Evolutionary conservation across 441 rosid species (phyloP), one percentile per base, ranked within the genome.

Genomic region (Macaranga tanarius): DNA sequence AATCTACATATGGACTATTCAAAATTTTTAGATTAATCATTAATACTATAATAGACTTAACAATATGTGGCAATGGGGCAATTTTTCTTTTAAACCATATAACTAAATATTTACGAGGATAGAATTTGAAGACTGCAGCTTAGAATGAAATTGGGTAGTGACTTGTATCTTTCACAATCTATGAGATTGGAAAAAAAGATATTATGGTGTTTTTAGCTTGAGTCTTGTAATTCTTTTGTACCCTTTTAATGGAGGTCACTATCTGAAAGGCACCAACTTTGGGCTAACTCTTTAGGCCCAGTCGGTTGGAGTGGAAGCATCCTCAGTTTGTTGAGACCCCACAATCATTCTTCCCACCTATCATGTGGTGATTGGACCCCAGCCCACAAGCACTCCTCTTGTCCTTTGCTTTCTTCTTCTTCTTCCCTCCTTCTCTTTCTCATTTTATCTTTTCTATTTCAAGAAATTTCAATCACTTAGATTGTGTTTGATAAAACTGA

Each of bases 271-370:
- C 77, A 77, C 79, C 79, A 63, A 73, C 69, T 55, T 62, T 55
- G 80, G 75, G 79, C 82, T 79, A 31, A 26, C 44, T 66, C 48
- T 0, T 44, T 2, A 68, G 76, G 75, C 70, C 79, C 73, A 76
- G 81, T 76, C 76, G 77, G 85, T 79, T 81, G 85, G 81, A 76
- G 58, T 10, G 78, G 31, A 64, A 74, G 63, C 86, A 72, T 52
- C 58, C n/a, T 57, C 77, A 57, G 70, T 51, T 34, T 23, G 17
- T 5, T 19, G 54, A 23, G 80, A 55, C 71, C 87, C 78, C 80
- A 63, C 74, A 17, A 7, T 17, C 22, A 17, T 17, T 22, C 22
- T 5, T 62, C 45, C 73, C 69, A 61, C 69, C 61, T 28, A 48
- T 73, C 75, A 77, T 54, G 59, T 55, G 67, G 11, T 60, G 0